Conservation (phyloP, 2,329 filamentous ascomycete species). For the Fusarium nanum region DNA sequence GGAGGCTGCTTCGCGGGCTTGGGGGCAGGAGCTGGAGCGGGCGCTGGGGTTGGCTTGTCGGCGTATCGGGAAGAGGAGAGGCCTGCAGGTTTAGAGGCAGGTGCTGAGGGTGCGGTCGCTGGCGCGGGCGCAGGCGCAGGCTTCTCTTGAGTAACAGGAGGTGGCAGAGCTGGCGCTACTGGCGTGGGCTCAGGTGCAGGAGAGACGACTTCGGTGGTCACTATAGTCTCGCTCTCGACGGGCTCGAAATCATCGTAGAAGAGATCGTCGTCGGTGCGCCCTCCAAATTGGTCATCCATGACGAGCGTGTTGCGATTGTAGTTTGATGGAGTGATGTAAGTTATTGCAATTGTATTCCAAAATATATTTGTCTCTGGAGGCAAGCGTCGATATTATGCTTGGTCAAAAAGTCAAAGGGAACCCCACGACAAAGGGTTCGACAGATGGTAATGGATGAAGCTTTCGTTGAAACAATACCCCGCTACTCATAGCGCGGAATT, state of each 20-base stretch:
- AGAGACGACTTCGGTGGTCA: constrained; percentile 37
- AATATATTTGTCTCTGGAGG: background rate
- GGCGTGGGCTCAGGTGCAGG: constrained; percentile 27
- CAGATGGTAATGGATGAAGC: constrained; percentile 8
- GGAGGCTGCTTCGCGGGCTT: constrained; percentile 34
- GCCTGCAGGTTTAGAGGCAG: constrained; percentile 22
- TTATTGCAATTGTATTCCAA: background rate
- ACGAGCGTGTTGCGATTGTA: background rate
- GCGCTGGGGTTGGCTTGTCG: constrained; percentile 45
- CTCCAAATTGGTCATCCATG: constrained; percentile 72
- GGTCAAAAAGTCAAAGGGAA: background rate
- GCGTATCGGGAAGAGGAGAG: constrained; percentile 52
- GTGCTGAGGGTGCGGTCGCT: constrained; percentile 28
- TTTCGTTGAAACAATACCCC: constrained; percentile 37
- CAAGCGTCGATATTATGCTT: rapidly evolving
- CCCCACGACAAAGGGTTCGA: background rate
- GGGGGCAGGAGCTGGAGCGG: constrained; percentile 9
- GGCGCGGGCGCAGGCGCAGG: background rate
- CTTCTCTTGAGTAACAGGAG: constrained; percentile 19
- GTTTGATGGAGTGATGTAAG: background rate
- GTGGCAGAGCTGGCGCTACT: constrained; percentile 18
- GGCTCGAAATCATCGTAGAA: constrained; percentile 73
- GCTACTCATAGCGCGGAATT: constrained; percentile 29
- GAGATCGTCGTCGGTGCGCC: constrained; percentile 71
- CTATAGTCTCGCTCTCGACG: constrained; percentile 54